phyloP scores from a whole-genome alignment of 2,329 filamentous ascomycete genomes.

The Graphilbum ipis-grandicollis region DNA sequence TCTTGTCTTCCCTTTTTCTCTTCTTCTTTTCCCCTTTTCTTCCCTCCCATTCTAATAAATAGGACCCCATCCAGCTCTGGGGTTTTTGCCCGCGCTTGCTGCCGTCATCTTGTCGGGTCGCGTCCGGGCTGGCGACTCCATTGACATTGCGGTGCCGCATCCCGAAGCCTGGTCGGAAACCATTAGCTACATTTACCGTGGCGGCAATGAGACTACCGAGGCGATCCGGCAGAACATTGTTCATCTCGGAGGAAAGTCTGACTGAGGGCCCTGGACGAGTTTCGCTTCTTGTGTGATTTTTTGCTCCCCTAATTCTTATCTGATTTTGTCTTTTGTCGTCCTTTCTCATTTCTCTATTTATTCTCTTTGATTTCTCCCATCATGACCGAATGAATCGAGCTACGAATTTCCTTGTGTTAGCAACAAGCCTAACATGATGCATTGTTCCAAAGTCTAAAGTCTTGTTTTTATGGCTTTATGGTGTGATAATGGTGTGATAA shows the following conservation, averaged over 20 bases:
- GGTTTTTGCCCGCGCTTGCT: slow-evolving; percentile 34
- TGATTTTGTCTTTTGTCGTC: slow-evolving; percentile 10
- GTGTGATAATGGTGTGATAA: too few species aligned
- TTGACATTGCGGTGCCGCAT: slow-evolving; percentile 40
- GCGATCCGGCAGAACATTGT: slow-evolving; percentile 33
- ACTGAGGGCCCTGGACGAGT: not conserved
- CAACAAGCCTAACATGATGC: too few species aligned
- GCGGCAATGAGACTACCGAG: slow-evolving; percentile 25
- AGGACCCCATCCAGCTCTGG: slow-evolving; percentile 31
- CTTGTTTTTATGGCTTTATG: too few species aligned
- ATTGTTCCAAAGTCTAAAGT: too few species aligned
- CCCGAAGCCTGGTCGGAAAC: slow-evolving; percentile 39
- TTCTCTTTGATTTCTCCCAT: not conserved
- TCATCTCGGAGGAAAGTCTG: slow-evolving; percentile 32
- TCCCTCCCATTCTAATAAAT: slow-evolving; percentile 16
- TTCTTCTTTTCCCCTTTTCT: too few species aligned
- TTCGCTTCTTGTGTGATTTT: not conserved
- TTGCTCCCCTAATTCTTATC: too few species aligned
- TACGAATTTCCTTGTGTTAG: not conserved
- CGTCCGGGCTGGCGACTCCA: slow-evolving; percentile 30
- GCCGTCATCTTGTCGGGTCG: slow-evolving; percentile 36
- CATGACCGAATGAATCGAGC: not conserved
- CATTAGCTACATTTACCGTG: slow-evolving; percentile 36
- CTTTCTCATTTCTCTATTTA: slow-evolving; percentile 15
- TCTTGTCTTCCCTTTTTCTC: not conserved